phyloP scores from a whole-genome alignment of 2,329 filamentous ascomycete species.

The Nannizziopsis arthrosporioides region DNA sequence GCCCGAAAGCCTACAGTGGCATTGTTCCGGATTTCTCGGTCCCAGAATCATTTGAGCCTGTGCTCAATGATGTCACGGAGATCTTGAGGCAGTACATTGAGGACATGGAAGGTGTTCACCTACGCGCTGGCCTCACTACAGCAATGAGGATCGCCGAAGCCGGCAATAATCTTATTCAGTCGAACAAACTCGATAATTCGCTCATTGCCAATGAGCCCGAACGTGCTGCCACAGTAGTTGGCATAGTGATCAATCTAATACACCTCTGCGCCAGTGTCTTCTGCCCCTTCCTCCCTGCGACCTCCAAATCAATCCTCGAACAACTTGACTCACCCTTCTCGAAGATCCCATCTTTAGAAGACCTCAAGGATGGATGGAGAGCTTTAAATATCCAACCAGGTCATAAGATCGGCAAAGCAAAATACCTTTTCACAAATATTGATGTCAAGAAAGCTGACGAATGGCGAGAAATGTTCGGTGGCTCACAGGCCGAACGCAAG shows the following conservation, averaged over 20 bases:
- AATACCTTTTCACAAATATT: conserved; percentile 73
- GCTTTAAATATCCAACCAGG: conserved; percentile 50
- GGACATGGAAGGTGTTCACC: conserved; percentile 49
- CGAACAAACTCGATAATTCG: conserved; percentile 50
- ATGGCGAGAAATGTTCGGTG: conserved; percentile 67
- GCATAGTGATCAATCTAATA: conserved; percentile 71
- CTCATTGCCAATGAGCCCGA: conserved; percentile 49
- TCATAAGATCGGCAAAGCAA: conserved; percentile 69
- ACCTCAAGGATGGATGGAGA: conserved; percentile 50
- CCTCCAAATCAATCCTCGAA: conserved; percentile 58
- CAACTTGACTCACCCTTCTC: conserved; percentile 56
- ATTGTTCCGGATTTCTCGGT: conserved; percentile 46
- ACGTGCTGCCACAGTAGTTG: conserved; percentile 53
- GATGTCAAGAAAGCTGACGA: conserved; percentile 69
- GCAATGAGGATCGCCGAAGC: conserved; percentile 48
- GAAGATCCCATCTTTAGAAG: conserved; percentile 46
- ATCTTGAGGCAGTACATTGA: conserved; percentile 45
- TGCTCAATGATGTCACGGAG: conserved; percentile 40
- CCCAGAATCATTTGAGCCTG: conserved; percentile 31
- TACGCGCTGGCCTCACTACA: conserved; percentile 44
- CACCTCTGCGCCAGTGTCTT: conserved; percentile 69
- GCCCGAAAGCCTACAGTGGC: conserved; percentile 55
- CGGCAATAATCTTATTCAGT: conserved; percentile 50
- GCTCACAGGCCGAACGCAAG: conserved; percentile 53
- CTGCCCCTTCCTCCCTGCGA: conserved; percentile 76